Base-by-base conservation (phyloP, 2,329 filamentous ascomycete genomes). In the Fusarium denticulatum region DNA sequence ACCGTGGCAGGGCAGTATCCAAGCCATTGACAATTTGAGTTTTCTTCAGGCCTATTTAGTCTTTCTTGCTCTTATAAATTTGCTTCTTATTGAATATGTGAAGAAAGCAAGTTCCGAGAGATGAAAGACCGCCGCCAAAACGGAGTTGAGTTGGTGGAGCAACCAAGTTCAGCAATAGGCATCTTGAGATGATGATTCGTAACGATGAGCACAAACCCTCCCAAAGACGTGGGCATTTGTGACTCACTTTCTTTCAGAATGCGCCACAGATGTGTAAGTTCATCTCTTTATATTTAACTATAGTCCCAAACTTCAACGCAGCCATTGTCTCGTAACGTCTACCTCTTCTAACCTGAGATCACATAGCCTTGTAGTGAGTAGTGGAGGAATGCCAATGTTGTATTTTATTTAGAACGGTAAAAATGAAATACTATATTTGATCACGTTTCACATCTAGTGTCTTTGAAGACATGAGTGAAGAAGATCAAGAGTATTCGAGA, bases 131-230 rank as follows among this genome's bases (percentile, higher is more conserved):
- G 15, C 50, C n/a, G 40, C 49, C 39, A 57, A 64, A 30, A 52
- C 40, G 46, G 40, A 57, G 42, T 56, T 42, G 55, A 74, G 71
- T 72, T 73, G 71, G 69, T 74, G 71, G 62, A 74, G 71, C 67
- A 73, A 74, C 71, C 50, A 64, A 55, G 47, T 56, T 22, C 9
- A 49, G 56, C 36, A 20, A 20, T 15, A 45, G n/a, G 24, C n/a
- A 49, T 26, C 13, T 36, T 3, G 42, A 39, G 40, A 40, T 36
- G 42, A 42, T 22, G 50, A n/a, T 34, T 37, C 13, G 15, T 45
- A 40, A 32, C 20, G 15, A 20, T 39, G 30, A 60, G 37, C 10
- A 53, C 16, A 16, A 34, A 57, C 36, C 26, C 26, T 30, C 42
- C 24, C 9, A 30, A 39, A 30, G 14, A 13, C 6, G 30, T 34